These are phyloP conservation scores for Tuber umbilicatum DNA, from an alignment of 495 filamentous ascomycete genomes.

Conservation along the genomic window DNA sequence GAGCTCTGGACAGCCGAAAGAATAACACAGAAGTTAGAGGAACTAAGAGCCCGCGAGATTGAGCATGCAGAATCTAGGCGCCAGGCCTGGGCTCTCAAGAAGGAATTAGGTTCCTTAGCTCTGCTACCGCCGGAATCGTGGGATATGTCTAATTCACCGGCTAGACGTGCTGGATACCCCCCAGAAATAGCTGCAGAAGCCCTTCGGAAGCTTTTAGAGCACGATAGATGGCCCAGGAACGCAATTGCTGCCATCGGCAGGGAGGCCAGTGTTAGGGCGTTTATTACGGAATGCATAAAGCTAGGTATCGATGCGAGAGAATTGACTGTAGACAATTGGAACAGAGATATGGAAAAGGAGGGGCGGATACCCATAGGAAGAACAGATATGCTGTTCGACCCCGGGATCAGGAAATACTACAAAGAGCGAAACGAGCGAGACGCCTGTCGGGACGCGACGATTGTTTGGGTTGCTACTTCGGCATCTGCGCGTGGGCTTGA, in stretches of 20 bases:
- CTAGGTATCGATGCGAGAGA: slow-evolving; percentile 18
- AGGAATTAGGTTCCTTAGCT: not conserved
- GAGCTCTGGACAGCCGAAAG: not conserved
- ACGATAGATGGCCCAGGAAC: slow-evolving; percentile 36
- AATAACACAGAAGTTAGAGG: not conserved
- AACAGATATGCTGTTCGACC: slow-evolving; percentile 27
- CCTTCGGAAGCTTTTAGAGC: slow-evolving; percentile 25
- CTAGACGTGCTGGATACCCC: slow-evolving; percentile 27
- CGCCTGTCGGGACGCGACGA: slow-evolving; percentile 16
- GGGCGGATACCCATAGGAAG: slow-evolving; percentile 30
- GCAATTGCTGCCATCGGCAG: slow-evolving; percentile 25
- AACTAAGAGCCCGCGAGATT: not conserved
- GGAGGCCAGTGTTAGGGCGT: not conserved
- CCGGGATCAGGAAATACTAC: not conserved
- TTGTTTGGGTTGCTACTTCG: slow-evolving; percentile 36
- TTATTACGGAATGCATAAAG: slow-evolving; percentile 10
- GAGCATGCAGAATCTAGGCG: not conserved
- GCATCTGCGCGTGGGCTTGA: slow-evolving; percentile 29
- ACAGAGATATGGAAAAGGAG: slow-evolving; percentile 6
- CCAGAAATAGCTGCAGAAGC: slow-evolving; percentile 10
- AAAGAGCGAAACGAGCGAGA: slow-evolving; percentile 2
- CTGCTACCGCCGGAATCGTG: not conserved
- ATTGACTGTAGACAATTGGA: slow-evolving; percentile 27
- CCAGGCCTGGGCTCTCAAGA: not conserved
- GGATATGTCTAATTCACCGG: slow-evolving; percentile 1